phyloP scores from a whole-genome alignment of 2,329 filamentous ascomycete species.

The Fusarium camptoceras region DNA sequence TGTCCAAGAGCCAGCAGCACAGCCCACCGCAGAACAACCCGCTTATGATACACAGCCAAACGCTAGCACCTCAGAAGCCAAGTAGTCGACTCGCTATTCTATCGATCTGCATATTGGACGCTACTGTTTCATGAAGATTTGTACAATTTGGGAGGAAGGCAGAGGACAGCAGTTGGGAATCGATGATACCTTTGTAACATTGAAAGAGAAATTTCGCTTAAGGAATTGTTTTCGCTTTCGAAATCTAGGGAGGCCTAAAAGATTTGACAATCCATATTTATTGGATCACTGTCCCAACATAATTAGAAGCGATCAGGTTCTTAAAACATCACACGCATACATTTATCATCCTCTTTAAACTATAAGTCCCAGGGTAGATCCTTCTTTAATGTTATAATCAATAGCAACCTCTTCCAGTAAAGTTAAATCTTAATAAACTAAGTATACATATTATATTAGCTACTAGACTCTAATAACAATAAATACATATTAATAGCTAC shows the following conservation, averaged over 20 bases:
- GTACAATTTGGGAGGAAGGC: conserved; percentile 3
- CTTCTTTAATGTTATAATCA: too few relatives aligned
- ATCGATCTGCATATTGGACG: conserved; percentile 1
- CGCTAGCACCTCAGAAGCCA: conserved; percentile 9
- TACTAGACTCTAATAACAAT: too few relatives aligned
- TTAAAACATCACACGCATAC: not conserved
- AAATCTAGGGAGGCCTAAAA: not conserved
- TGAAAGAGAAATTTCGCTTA: conserved; percentile 28
- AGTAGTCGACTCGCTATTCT: conserved; percentile 5
- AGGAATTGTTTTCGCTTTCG: conserved; percentile 14
- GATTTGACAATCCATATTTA: not conserved
- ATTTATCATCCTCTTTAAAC: too few relatives aligned
- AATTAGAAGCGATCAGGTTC: not conserved
- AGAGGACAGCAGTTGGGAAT: conserved; percentile 24
- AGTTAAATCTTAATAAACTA: too few relatives aligned
- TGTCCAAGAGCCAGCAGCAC: conserved; percentile 13
- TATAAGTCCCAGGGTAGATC: too few relatives aligned
- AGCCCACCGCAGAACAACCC: conserved; percentile 23
- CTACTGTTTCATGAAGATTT: conserved; percentile 1
- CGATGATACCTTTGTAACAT: conserved; percentile 47
- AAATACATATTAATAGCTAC: too few relatives aligned
- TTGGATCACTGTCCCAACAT: not conserved
- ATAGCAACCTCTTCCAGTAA: too few relatives aligned
- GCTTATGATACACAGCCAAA: conserved; percentile 19
- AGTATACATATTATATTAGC: too few relatives aligned